Base-by-base conservation (phyloP, 2,329 filamentous ascomycete genomes). In the Elsinoe arachidis region DNA sequence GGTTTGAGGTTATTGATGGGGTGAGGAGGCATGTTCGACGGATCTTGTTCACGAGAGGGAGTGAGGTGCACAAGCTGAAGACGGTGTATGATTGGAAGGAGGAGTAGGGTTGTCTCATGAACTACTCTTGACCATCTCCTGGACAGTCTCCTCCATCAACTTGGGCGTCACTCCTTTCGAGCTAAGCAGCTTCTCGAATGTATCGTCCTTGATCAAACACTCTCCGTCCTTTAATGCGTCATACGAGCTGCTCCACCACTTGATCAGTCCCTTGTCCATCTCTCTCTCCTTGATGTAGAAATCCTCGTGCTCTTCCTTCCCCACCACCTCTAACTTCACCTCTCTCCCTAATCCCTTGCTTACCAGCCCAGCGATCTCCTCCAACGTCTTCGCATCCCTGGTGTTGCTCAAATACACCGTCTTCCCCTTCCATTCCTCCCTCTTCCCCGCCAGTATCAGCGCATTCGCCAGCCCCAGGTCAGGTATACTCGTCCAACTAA, bases 171-270 rank as follows among this genome's bases (percentile, higher is more conserved):
- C 62, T 0, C 68, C 70, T n/a, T 65, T 68, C 41, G 65, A 65
- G 10, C 60, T 63, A 54, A 77, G 59, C 11, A 77, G 59, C 0
- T 55, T 57, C 62, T 76, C 73, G 19, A 77, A 58, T 4, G 70
- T 75, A 1, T 61, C 34, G 53, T 77, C 74, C 2, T 70, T 59
- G 51, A 75, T 74, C 49, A 67, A 66, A 54, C 74, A 76, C 58
- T 77, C 75, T 1, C 69, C 68, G 6, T 73, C 67, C 35, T 64
- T 63, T 34, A 78, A 39, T 43, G 74, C 74, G 60, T 74, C 73
- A 58, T 76, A 77, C 21, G 72, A 72, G 35, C 66, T 71, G 37
- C 69, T 70, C 75, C 75, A 78, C 75, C 75, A 77, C 61, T 71
- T 71, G 5, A 76, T 70, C 43, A 68, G 64, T 6, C 63, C 58